Base-by-base conservation (phyloP, 805 yeast genomes). In the Pichia cephalocereana region DNA sequence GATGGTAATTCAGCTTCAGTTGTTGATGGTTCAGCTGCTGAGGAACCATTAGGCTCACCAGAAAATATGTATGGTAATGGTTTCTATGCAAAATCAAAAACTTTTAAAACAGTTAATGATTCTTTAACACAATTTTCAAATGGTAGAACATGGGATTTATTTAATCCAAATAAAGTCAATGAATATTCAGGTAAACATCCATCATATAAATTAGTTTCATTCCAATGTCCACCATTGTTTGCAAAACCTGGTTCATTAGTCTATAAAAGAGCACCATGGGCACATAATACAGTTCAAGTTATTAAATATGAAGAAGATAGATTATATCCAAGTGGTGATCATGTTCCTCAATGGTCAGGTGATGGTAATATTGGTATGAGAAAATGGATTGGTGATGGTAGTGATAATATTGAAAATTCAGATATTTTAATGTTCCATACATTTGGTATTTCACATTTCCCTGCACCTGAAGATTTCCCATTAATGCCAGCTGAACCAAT, bases 381-480 rank as follows among this genome's bases (percentile, higher is more conserved):
- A 66, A 73, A 75, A 54, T 81, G 87, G 87, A 67, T 77, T 52
- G 84, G 80, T 47, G 80, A 81, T 57, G 84, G 83, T 50, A 44
- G 65, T 8, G 86, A 72, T 48, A 62, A 63, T 19, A 69, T 81
- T 58, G 83, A 78, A 55, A 74, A 81, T 69, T 80, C 86, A 38
- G 93, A 86, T 63, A 75, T 85, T 52, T 75, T 85, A 46, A 69
- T 82, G 58, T 86, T 80, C 80, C 90, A 85, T 67, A 85, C 91
- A 30, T 85, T 86, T 60, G 93, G 93, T 59, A 78, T 85, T 56
- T 80, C 91, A 34, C 95, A 85, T 64, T 82, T 84, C 77, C 95
- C 95, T 51, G 82, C 90, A 14, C 91, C 93, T 51, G 93, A 85
- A 70, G 95, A 85, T 66, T 85, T 84, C 82, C 93, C 93, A 49